Conservation (phyloP, 2,329 filamentous ascomycete species). For the Botrytis galanthina region DNA sequence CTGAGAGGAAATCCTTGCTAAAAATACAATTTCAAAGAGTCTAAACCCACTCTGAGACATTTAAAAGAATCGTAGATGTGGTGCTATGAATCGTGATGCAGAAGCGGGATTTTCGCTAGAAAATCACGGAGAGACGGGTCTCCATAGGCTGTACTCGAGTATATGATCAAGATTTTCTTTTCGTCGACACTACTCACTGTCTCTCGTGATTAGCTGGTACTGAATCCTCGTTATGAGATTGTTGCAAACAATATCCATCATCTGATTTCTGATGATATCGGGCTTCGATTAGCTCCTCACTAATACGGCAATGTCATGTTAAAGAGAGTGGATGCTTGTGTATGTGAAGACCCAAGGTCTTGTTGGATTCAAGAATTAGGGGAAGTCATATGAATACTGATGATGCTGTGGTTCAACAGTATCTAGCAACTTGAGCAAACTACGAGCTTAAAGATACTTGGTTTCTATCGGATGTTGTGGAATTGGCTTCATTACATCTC, state of each 20-base stretch:
- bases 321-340: neutral
- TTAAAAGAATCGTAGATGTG: neutral
- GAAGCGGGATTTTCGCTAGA: neutral
- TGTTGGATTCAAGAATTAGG: neutral
- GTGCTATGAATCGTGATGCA: neutral
- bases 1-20: neutral
- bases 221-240: neutral
- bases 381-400: neutral
- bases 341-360: neutral
- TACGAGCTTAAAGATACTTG: neutral
- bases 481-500: neutral
- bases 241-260: neutral
- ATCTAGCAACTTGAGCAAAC: neutral
- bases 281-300: neutral
- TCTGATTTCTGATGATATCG: neutral
- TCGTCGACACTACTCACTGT: neutral
- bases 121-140: neutral
- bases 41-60: neutral
- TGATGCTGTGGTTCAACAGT: neutral
- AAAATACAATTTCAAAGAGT: neutral
- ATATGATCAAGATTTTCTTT: neutral
- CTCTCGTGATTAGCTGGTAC: neutral
- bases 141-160: neutral
- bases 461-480: neutral
- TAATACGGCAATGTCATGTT: neutral